phyloP scores from a whole-genome alignment of 345 rosid genomes.

The Boechera retrofracta region DNA sequence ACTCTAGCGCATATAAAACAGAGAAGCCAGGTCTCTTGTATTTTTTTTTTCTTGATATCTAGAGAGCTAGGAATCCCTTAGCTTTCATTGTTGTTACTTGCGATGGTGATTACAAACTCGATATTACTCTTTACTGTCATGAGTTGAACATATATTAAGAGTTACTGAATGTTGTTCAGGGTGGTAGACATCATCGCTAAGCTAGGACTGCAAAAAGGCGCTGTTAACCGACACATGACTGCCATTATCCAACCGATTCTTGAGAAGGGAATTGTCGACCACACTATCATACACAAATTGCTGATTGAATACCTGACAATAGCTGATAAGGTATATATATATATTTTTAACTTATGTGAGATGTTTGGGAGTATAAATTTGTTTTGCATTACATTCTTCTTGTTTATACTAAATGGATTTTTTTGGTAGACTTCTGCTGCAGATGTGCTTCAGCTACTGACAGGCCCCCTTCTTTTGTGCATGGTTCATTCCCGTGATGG shows the following conservation, averaged over 20 bases:
- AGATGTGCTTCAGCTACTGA: slow-evolving; percentile 75
- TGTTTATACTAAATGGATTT: slow-evolving; percentile 32
- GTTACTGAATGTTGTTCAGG: slow-evolving; percentile 50
- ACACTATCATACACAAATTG: slow-evolving; percentile 78
- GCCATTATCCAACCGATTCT: slow-evolving; percentile 82
- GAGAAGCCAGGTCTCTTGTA: not conserved
- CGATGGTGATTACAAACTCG: slow-evolving; percentile 17
- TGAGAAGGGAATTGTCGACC: slow-evolving; percentile 94
- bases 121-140: slow-evolving; percentile 16
- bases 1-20: slow-evolving; percentile 4
- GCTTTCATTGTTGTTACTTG: not conserved
- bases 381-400: slow-evolving; percentile 23
- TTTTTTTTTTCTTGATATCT: slow-evolving; percentile 1
- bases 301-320: slow-evolving; percentile 77
- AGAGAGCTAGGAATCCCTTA: not conserved
- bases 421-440: slow-evolving; percentile 73
- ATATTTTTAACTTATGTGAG: not conserved
- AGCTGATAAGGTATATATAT: slow-evolving; percentile 69
- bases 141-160: slow-evolving; percentile 18
- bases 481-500: slow-evolving; percentile 97
- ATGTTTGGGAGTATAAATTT: slow-evolving; percentile 16
- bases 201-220: slow-evolving; percentile 67
- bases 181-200: slow-evolving; percentile 79
- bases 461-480: slow-evolving; percentile 82
- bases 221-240: slow-evolving; percentile 81